phyloP scores from a whole-genome alignment of 2,329 filamentous ascomycete species.

The Ceratocystis eucalypticola region DNA sequence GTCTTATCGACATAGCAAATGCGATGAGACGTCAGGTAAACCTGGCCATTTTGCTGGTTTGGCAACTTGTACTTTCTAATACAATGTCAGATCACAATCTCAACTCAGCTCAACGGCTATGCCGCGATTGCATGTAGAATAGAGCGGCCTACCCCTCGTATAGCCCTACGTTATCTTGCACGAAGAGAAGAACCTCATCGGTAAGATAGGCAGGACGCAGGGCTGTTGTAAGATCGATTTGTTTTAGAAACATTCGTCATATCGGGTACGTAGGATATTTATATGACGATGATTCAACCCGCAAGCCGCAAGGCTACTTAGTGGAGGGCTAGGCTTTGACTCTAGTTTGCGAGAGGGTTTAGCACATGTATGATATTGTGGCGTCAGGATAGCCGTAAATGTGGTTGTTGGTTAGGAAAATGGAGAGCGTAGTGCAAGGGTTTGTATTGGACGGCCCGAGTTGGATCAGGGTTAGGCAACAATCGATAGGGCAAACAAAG shows the following conservation, averaged over 20 bases:
- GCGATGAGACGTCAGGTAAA: slow-evolving; percentile 90
- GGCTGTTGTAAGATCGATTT: slow-evolving; percentile 89
- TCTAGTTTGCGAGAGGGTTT: neutral
- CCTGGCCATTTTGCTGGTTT: slow-evolving; percentile 87
- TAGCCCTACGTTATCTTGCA: slow-evolving; percentile 91
- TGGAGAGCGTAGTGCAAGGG: neutral
- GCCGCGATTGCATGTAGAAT: neutral
- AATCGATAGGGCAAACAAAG: neutral
- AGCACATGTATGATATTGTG: neutral
- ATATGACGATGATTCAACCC: neutral
- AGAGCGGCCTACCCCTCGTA: slow-evolving; percentile 70
- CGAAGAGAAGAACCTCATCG: slow-evolving; percentile 89
- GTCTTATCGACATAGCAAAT: slow-evolving; percentile 87
- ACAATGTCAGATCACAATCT: slow-evolving; percentile 17
- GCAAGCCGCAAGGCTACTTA: neutral
- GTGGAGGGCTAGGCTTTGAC: neutral
- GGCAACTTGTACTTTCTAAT: slow-evolving; percentile 85
- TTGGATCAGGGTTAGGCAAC: neutral
- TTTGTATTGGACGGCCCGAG: neutral
- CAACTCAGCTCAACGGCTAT: slow-evolving; percentile 2
- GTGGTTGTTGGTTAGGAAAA: too few relatives aligned
- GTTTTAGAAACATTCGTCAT: slow-evolving; percentile 93
- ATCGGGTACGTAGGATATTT: slow-evolving; percentile 16
- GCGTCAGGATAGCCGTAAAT: too few relatives aligned
- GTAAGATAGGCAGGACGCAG: slow-evolving; percentile 82